phyloP scores from a whole-genome alignment of 768 basidiomycete genomes.

The Lactifluus echinatus region DNA sequence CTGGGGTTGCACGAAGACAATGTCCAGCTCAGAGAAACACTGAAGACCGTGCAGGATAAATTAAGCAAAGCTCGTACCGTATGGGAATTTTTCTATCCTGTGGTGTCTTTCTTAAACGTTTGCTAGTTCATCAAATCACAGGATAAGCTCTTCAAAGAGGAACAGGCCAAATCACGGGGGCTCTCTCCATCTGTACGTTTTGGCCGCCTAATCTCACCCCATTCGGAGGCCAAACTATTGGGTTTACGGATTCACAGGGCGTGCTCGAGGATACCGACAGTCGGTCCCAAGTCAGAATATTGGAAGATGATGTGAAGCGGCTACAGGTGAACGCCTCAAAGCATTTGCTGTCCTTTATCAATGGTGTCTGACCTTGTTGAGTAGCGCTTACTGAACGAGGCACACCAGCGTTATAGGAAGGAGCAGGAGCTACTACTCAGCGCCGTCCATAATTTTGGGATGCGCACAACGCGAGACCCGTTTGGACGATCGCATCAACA shows the following conservation, averaged over 20 bases:
- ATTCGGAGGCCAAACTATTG: background rate
- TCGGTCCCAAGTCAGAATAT: slow-evolving; percentile 53
- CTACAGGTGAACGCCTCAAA: slow-evolving; percentile 2
- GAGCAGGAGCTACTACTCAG: slow-evolving; percentile 20
- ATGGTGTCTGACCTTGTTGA: background rate
- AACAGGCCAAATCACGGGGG: slow-evolving; percentile 50
- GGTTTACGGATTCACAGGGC: slow-evolving; percentile 34
- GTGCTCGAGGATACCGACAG: slow-evolving; percentile 68
- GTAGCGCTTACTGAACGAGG: slow-evolving; percentile 17
- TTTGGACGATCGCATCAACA: slow-evolving; percentile 13
- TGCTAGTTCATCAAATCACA: slow-evolving; percentile 84
- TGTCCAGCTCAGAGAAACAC: slow-evolving; percentile 56
- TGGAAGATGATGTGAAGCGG: slow-evolving; percentile 45
- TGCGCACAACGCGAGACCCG: slow-evolving; percentile 14
- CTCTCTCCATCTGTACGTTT: slow-evolving; percentile 37
- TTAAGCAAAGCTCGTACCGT: slow-evolving; percentile 73
- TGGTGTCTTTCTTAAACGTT: background rate
- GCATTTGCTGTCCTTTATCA: slow-evolving; percentile 20
- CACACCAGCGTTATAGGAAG: slow-evolving; percentile 18
- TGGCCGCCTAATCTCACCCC: too few species aligned
- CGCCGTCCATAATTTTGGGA: slow-evolving; percentile 14
- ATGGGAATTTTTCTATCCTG: slow-evolving; percentile 15
- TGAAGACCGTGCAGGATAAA: slow-evolving; percentile 66
- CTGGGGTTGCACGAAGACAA: slow-evolving; percentile 75
- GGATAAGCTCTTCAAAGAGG: slow-evolving; percentile 82